Conservation (phyloP, 768 basidiomycete genomes). For the Tulasnella sp. region DNA sequence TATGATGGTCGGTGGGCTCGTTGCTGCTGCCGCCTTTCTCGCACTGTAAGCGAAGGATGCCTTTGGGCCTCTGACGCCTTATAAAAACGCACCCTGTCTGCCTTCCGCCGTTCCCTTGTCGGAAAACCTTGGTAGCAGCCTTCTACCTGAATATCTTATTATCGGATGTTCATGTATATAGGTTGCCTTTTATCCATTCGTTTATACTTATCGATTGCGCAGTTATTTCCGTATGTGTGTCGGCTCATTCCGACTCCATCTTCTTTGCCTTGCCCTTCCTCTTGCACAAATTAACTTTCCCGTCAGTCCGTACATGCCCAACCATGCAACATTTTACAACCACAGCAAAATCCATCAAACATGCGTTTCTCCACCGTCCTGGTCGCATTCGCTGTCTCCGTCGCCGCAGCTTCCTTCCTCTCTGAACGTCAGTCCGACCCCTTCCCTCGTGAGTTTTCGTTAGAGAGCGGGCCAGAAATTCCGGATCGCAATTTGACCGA, state of each 20-base stretch:
- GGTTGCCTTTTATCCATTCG: slow-evolving; percentile 37
- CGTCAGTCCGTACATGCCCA: too few relatives aligned
- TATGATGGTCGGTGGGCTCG: neutral
- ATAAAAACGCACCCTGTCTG: neutral
- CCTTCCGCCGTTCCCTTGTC: neutral
- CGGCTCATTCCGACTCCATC: too few relatives aligned
- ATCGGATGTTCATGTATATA: slow-evolving; percentile 1
- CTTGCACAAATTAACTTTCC: too few relatives aligned
- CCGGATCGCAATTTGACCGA: neutral
- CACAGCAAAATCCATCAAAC: too few relatives aligned
- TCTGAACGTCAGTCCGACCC: slow-evolving; percentile 34
- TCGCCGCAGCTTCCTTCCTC: slow-evolving; percentile 47
- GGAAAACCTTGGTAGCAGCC: neutral
- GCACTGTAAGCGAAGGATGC: neutral
- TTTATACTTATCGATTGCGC: slow-evolving; percentile 37
- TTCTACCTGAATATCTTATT: neutral
- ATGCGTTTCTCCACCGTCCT: slow-evolving; percentile 59
- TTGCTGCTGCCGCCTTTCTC: slow-evolving; percentile 1
- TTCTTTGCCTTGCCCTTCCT: too few relatives aligned
- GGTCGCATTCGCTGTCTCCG: slow-evolving; percentile 46
- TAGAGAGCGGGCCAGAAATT: too few relatives aligned
- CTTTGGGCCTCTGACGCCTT: neutral
- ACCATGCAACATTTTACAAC: too few relatives aligned
- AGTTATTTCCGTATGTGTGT: too few relatives aligned
- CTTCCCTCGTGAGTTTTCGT: too few relatives aligned